These are phyloP conservation scores for Globisporangium alternatum DNA, from an alignment of 352 stramenopile genomes.

Conservation along the genomic window DNA sequence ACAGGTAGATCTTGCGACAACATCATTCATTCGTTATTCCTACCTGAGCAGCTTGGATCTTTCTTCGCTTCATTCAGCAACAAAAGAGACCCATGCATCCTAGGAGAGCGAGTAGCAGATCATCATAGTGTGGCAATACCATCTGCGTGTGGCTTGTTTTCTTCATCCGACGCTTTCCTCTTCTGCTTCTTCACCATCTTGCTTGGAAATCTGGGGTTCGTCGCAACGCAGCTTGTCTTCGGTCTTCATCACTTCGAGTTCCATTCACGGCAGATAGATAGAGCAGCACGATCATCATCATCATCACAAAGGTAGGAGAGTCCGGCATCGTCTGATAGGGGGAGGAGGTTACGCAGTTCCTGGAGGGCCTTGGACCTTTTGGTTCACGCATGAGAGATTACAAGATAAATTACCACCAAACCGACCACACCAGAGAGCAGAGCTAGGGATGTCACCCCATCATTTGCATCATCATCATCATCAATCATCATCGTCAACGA, in stretches of 20 bases:
- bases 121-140: slow-evolving; percentile 3
- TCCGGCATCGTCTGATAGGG: slow-evolving; percentile 13
- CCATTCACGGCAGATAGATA: slow-evolving; percentile 13
- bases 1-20: slow-evolving; percentile 1
- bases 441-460: slow-evolving; percentile 29
- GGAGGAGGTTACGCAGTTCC: slow-evolving; percentile 40
- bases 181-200: neutral
- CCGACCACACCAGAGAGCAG: slow-evolving; percentile 15
- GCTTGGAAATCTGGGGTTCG: neutral
- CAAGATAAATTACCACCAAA: slow-evolving; percentile 32
- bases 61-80: slow-evolving; percentile 7
- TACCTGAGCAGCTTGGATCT: neutral
- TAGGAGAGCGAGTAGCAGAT: slow-evolving; percentile 5
- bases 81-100: neutral
- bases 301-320: slow-evolving; percentile 11
- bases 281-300: slow-evolving; percentile 16
- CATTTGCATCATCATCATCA: slow-evolving; percentile 27
- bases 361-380: slow-evolving; percentile 65
- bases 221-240: slow-evolving; percentile 2
- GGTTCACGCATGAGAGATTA: slow-evolving; percentile 22
- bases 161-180: neutral
- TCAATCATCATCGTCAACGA: slow-evolving; percentile 15
- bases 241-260: slow-evolving; percentile 14
- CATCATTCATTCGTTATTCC: slow-evolving; percentile 9
- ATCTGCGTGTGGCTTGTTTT: slow-evolving; percentile 6